These are phyloP conservation scores for Pseudocercospora fijiensis DNA, from an alignment of 2,329 filamentous ascomycete species.

Conservation along the genomic window DNA sequence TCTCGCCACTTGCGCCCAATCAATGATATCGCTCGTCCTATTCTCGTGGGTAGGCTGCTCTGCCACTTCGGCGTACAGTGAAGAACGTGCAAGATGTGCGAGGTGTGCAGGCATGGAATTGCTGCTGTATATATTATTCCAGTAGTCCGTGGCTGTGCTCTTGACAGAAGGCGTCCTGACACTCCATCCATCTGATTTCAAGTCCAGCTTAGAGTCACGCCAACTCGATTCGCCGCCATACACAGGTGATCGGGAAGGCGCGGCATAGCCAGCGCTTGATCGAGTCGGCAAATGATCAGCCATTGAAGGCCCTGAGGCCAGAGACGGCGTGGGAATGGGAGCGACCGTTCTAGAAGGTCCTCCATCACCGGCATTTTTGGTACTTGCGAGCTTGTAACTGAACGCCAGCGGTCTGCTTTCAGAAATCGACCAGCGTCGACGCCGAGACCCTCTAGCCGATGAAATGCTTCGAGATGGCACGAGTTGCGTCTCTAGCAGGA, in stretches of 20 bases:
- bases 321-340: not conserved
- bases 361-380: not conserved
- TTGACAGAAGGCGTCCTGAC: not conserved
- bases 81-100: not conserved
- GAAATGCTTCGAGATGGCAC: not conserved
- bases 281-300: not conserved
- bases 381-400: not conserved
- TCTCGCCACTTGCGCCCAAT: not conserved
- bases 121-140: not conserved
- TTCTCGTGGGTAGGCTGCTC: not conserved
- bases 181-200: not conserved
- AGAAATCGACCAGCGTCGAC: slow-evolving; percentile 3
- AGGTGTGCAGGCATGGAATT: not conserved
- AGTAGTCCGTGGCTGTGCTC: not conserved
- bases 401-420: not conserved
- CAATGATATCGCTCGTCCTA: not conserved
- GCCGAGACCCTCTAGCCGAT: not conserved
- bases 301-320: not conserved
- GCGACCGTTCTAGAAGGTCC: not conserved
- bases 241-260: not conserved
- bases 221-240: not conserved
- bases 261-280: not conserved
- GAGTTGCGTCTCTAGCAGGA: not conserved
- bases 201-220: not conserved
- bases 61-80: not conserved